A percentile compares a stretch with the other conserved stretches of the same genome.
Evolutionary conservation across 148 eudicot species (phyloP).

Genomic region (Spergularia bocconei): DNA sequence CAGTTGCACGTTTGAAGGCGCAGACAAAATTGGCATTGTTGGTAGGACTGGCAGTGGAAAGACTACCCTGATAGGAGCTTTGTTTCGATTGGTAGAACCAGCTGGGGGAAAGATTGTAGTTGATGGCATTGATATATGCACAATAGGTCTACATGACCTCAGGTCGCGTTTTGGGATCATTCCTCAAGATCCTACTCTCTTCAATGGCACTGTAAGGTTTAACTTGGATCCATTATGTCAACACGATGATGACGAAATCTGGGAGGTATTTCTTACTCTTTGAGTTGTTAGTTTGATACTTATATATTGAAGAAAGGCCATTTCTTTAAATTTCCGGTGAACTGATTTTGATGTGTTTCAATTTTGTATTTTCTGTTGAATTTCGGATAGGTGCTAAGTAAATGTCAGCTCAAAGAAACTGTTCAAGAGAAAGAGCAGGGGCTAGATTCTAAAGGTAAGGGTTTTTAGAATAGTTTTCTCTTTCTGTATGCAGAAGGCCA

Average conservation of each 20-base stretch:
- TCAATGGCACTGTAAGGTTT: conserved; percentile 77
- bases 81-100: conserved; percentile 87
- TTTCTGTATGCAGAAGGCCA: neutral
- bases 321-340: neutral
- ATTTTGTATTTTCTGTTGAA: neutral
- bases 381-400: conserved; percentile 55
- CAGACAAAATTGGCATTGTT: conserved; percentile 80
- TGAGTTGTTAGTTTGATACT: too few relatives aligned
- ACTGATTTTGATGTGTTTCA: neutral
- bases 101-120: conserved; percentile 67
- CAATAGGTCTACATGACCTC: conserved; percentile 80
- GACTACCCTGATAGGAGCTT: conserved; percentile 75
- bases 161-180: conserved; percentile 79
- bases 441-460: conserved; percentile 62
- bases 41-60: conserved; percentile 95
- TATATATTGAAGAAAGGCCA: neutral
- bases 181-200: conserved; percentile 95
- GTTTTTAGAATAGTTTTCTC: too few relatives aligned
- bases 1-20: conserved; percentile 82
- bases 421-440: conserved; percentile 72
- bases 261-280: conserved; percentile 58
- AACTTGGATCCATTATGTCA: conserved; percentile 77
- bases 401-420: conserved; percentile 78
- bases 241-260: conserved; percentile 60
- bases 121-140: conserved; percentile 70